Percentiles rank a stretch among this genome's conserved stretches.
Evolutionary conservation across 805 yeast genomes (phyloP).

Genomic region (Pichia scutulata): DNA sequence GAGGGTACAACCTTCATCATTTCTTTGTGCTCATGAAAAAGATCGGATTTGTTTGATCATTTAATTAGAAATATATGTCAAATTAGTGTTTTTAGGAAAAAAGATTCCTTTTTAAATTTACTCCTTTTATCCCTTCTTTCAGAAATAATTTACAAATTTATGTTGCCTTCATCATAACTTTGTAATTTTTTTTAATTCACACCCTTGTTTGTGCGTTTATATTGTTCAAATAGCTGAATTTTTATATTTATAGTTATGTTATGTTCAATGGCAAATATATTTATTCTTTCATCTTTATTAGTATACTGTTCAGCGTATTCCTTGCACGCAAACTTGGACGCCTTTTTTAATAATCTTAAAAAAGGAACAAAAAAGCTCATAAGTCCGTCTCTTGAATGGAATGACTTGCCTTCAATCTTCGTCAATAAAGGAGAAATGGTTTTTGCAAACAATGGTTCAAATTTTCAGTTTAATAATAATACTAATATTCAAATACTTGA

Average conservation of each 20-base stretch:
- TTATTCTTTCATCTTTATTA: neutral
- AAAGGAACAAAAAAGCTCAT: neutral
- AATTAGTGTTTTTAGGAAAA: too few relatives aligned
- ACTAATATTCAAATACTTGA: neutral
- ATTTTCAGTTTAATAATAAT: neutral
- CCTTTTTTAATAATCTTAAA: neutral
- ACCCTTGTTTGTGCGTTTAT: neutral
- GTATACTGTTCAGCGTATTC: neutral
- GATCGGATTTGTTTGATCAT: conserved; percentile 18
- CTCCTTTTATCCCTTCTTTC: neutral
- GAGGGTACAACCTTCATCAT: conserved; percentile 16
- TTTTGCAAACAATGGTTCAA: neutral
- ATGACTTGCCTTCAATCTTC: neutral
- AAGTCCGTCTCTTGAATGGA: neutral
- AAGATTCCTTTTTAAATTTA: neutral
- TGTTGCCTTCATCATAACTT: neutral
- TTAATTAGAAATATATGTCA: too few relatives aligned
- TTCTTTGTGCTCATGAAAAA: conserved; percentile 12
- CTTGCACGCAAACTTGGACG: too few relatives aligned
- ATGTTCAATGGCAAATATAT: neutral
- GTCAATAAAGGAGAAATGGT: neutral
- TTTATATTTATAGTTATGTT: neutral
- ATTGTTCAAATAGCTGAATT: neutral
- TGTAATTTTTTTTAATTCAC: neutral
- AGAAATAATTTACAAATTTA: neutral